Evolutionary conservation across 2,329 filamentous ascomycete species (phyloP).

Genomic region (Lizonia empirigonia): DNA sequence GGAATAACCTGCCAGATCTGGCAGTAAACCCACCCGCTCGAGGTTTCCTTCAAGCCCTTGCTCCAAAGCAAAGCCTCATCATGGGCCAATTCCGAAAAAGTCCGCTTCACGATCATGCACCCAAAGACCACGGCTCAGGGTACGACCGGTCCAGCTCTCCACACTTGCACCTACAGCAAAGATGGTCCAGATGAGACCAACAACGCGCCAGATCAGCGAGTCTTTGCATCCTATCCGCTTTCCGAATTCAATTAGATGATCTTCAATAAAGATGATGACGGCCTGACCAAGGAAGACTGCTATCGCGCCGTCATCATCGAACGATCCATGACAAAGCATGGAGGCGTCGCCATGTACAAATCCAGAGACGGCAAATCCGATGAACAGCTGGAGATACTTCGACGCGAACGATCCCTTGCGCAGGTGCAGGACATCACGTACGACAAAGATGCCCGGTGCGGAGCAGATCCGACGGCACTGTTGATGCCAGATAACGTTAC

Average conservation of each 20-base stretch:
- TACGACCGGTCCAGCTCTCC: conserved; percentile 10
- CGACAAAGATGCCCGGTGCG: conserved; percentile 22
- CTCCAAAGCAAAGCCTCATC: neutral
- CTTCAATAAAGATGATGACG: conserved; percentile 35
- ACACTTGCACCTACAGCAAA: conserved; percentile 24
- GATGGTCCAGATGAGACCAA: conserved; percentile 32
- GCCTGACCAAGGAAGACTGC: conserved; percentile 33
- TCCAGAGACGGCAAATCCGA: conserved; percentile 27
- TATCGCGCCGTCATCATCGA: conserved; percentile 25
- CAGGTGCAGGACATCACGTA: conserved; percentile 26
- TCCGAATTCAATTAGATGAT: conserved; percentile 34
- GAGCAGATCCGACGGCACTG: conserved; percentile 29
- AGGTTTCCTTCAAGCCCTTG: too few relatives aligned
- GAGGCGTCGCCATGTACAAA: conserved; percentile 26
- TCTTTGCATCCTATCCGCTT: conserved; percentile 26
- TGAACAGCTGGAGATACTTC: conserved; percentile 39
- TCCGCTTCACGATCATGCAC: conserved; percentile 25
- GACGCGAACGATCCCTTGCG: conserved; percentile 35
- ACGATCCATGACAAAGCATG: conserved; percentile 21
- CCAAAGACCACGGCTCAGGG: conserved; percentile 27
- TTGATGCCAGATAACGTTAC: conserved; percentile 33
- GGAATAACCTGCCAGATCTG: too few relatives aligned
- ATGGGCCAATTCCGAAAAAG: conserved; percentile 30
- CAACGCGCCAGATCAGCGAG: conserved; percentile 19
- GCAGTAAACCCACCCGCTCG: too few relatives aligned